phyloP scores from a whole-genome alignment of 2,329 filamentous ascomycete genomes.

The Rhinocladiella similis region DNA sequence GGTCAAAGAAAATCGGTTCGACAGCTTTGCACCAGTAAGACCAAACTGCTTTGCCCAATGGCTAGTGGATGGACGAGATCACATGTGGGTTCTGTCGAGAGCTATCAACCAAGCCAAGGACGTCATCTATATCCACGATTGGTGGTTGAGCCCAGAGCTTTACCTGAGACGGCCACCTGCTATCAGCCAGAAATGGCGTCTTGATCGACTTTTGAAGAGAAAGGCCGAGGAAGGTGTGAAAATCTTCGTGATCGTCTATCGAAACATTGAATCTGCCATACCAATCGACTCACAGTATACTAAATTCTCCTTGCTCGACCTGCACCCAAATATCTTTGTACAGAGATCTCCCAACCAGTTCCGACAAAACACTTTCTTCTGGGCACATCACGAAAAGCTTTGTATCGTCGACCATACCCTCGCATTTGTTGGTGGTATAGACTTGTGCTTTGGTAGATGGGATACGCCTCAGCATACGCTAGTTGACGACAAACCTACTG shows the following conservation, averaged over 20 bases:
- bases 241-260: constrained; percentile 95
- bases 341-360: constrained; percentile 96
- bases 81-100: constrained; percentile 99
- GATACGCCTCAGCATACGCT: constrained; percentile 91
- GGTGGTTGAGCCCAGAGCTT: constrained; percentile 96
- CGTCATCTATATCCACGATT: constrained; percentile 98
- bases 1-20: constrained; percentile 81
- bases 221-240: constrained; percentile 96
- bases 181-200: constrained; percentile 96
- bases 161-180: constrained; percentile 92
- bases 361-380: constrained; percentile 99
- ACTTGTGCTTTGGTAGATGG: constrained; percentile 96
- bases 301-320: constrained; percentile 90
- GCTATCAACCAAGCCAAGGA: constrained; percentile 97
- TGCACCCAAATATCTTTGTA: constrained; percentile 95
- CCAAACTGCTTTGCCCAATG: constrained; percentile 87
- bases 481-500: constrained; percentile 90
- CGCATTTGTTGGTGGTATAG: constrained; percentile 92
- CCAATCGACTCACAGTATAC: constrained; percentile 98
- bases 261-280: constrained; percentile 94
- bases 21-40: constrained; percentile 89
- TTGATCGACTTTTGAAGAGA: constrained; percentile 87
- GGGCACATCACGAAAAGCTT: constrained; percentile 98
- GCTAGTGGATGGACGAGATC: constrained; percentile 94
- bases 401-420: constrained; percentile 94